A percentile compares a stretch with the other conserved stretches of the same genome.
phyloP scores from a whole-genome alignment of 768 basidiomycete species.

The Lactifluus pinguis region DNA sequence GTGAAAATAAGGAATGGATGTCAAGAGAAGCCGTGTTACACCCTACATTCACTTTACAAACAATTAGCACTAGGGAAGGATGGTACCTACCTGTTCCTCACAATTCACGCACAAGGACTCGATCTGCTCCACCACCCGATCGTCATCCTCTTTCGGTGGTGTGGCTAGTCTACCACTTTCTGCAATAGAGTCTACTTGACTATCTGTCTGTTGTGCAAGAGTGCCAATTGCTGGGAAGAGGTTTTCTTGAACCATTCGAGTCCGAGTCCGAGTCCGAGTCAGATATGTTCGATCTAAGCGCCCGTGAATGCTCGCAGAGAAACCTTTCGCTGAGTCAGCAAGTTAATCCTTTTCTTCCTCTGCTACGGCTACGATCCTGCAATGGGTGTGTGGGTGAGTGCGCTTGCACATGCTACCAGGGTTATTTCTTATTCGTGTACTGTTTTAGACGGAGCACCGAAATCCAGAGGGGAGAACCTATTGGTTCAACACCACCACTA shows the following conservation, averaged over 20 bases:
- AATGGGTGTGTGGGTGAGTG: constrained; percentile 16
- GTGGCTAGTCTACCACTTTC: not conserved
- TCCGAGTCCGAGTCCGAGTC: not conserved
- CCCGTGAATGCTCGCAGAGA: not conserved
- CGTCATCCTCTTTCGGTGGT: constrained; percentile 36
- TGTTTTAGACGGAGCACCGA: constrained; percentile 74
- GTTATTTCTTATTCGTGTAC: not conserved
- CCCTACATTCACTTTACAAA: constrained; percentile 46
- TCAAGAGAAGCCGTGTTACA: constrained; percentile 77
- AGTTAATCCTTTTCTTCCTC: not conserved
- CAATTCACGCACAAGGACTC: constrained; percentile 95
- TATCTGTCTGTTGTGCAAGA: constrained; percentile 42
- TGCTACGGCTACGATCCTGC: not conserved
- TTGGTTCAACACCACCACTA: constrained; percentile 87
- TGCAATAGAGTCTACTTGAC: constrained; percentile 21
- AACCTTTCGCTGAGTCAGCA: constrained; percentile 10
- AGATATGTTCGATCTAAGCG: not conserved
- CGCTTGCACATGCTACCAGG: not conserved
- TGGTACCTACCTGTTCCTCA: constrained; percentile 63
- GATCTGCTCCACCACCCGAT: constrained; percentile 69
- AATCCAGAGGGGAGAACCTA: constrained; percentile 97
- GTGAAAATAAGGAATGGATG: constrained; percentile 89
- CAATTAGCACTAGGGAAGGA: not conserved
- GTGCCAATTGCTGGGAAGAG: constrained; percentile 55
- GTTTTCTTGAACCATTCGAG: constrained; percentile 21